Conservation (phyloP, 2,329 filamentous ascomycete genomes). For the Exophiala xenobiotica region DNA sequence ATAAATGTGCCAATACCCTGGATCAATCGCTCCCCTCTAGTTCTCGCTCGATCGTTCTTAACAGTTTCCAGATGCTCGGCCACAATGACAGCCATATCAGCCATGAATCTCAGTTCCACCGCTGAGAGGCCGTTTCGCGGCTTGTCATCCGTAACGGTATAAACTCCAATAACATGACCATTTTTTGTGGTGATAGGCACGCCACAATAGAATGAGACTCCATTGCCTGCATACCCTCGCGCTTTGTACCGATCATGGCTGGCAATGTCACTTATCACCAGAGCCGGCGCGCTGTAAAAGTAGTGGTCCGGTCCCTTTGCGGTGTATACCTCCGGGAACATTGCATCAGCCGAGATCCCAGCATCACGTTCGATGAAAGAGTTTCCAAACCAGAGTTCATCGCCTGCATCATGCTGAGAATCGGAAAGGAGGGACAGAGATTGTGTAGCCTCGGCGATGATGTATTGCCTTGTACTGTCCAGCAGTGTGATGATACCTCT, state of each 20-base stretch:
- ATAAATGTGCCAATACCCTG: conserved; percentile 56
- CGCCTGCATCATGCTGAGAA: conserved; percentile 31
- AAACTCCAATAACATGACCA: conserved; percentile 59
- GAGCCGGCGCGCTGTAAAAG: conserved; percentile 20
- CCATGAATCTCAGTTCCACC: conserved; percentile 54
- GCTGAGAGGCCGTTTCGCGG: conserved; percentile 52
- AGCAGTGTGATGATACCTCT: conserved; percentile 54
- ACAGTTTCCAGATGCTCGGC: conserved; percentile 63
- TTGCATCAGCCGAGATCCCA: conserved; percentile 34
- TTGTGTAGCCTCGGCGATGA: conserved; percentile 53
- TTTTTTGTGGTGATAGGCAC: conserved; percentile 61
- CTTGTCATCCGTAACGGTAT: conserved; percentile 60
- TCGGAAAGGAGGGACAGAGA: conserved; percentile 39
- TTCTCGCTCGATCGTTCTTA: conserved; percentile 53
- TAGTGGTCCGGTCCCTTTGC: conserved; percentile 20
- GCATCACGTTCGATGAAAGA: conserved; percentile 34
- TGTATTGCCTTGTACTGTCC: conserved; percentile 48
- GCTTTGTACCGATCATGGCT: conserved; percentile 41
- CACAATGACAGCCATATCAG: conserved; percentile 56
- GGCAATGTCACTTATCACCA: conserved; percentile 41
- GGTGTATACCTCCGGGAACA: conserved; percentile 21
- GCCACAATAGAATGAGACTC: conserved; percentile 55
- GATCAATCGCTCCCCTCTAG: conserved; percentile 55
- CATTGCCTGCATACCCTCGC: conserved; percentile 37
- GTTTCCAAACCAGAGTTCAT: conserved; percentile 35